Evolutionary conservation across 208 protist genomes (phyloP).

Genomic region (Naegleria lovaniensis): DNA sequence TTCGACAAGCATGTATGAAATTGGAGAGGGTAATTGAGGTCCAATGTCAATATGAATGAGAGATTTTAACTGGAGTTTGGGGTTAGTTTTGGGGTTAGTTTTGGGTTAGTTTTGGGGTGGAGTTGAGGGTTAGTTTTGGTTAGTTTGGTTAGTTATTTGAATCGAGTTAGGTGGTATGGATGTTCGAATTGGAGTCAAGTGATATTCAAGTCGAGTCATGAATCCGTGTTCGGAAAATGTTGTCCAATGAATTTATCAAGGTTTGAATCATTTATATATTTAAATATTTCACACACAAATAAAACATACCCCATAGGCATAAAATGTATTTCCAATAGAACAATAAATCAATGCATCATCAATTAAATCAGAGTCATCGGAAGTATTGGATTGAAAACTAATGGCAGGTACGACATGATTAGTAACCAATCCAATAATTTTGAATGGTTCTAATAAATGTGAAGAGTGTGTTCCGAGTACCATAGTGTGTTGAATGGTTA

Average conservation of each 20-base stretch:
- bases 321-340: constrained; percentile 13
- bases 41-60: background rate
- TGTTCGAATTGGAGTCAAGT: too few species aligned
- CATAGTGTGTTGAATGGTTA: too few species aligned
- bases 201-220: too few species aligned
- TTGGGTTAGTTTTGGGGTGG: too few species aligned
- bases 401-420: background rate
- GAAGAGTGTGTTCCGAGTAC: background rate
- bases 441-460: constrained; percentile 21
- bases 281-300: too few species aligned
- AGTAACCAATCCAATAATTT: constrained; percentile 9
- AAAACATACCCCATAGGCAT: background rate
- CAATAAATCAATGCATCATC: background rate
- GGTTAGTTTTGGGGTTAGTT: too few species aligned
- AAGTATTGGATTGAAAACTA: background rate
- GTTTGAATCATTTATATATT: background rate
- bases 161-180: too few species aligned
- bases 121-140: too few species aligned
- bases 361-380: background rate
- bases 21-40: background rate
- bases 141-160: too few species aligned
- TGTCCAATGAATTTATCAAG: background rate
- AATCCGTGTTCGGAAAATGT: too few species aligned
- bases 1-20: background rate
- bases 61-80: constrained; percentile 9